Conservation (phyloP, 1,284 basidiomycete genomes). For the Puccinia brachypodii region DNA sequence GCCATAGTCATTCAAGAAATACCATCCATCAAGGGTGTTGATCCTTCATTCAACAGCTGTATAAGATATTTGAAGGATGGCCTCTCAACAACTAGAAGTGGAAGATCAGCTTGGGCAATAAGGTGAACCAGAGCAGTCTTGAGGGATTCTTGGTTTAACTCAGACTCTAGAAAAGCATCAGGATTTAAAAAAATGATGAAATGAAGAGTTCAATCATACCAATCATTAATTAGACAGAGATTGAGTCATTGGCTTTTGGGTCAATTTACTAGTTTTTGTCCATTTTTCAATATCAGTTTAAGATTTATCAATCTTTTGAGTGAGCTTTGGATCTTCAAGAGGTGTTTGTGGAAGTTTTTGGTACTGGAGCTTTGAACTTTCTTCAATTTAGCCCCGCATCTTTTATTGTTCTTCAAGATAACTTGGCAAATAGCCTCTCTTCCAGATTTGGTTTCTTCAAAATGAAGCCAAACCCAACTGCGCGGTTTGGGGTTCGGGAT, state of each 20-base stretch:
- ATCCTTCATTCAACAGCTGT: not conserved
- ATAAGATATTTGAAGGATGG: not conserved
- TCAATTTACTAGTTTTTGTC: not conserved
- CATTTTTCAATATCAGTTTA: not conserved
- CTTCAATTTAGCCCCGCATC: not conserved
- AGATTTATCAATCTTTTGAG: not conserved
- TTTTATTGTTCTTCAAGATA: not conserved
- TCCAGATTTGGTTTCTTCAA: not conserved
- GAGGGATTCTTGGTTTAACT: not conserved
- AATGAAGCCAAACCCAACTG: slow-evolving; percentile 1
- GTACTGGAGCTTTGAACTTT: not conserved
- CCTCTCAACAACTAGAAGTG: not conserved
- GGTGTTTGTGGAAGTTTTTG: not conserved
- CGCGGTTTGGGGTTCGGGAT: too few relatives aligned
- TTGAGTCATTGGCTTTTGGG: not conserved
- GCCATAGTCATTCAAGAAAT: not conserved
- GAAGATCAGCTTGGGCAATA: not conserved
- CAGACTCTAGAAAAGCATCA: not conserved
- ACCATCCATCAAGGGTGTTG: not conserved
- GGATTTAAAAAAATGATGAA: not conserved
- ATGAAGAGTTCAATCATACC: too few relatives aligned
- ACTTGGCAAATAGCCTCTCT: not conserved
- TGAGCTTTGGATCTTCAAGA: not conserved
- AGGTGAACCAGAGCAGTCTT: not conserved
- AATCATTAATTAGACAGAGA: not conserved